Evolutionary conservation across 2,329 filamentous ascomycete species (phyloP), one percentile per base, ranked within the genome.

Genomic region (Pestalotiopsis sp.): DNA sequence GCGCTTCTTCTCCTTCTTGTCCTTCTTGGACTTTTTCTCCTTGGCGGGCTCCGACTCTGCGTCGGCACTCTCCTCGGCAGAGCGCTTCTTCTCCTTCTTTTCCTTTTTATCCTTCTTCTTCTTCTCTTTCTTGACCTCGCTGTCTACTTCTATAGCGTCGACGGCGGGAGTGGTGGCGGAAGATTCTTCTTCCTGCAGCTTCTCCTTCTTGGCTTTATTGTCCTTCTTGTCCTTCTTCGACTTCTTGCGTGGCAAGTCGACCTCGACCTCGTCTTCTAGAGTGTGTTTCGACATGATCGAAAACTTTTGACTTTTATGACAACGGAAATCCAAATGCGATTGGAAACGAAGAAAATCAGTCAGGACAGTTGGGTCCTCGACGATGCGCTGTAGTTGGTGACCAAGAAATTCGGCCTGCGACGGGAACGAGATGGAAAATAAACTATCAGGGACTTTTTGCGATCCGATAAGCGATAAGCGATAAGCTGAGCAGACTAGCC

Each of bases 171-270:
- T 66, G 30, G 68, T 72, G n/a, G 52, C 59, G n/a, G 44, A 44
- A 26, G 63, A 44, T 11, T 60, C 68, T 9, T 48, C 48, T 13
- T 67, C 61, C 9, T 39, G 65, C 7, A 65, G 70, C 61, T 76
- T 74, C 48, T 74, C 74, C 20, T 68, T 65, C 71, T 77, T 77
- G 68, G 69, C 69, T 72, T 79, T 78, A 70, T 75, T 78, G 30
- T 77, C 74, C 71, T 81, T 80, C 73, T 75, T 78, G 26, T 77
- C 74, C 71, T 81, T 80, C 73, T 81, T 80, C 24, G 80, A 79
- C 74, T 81, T 82, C 73, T 83, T 82, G 65, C 75, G 75, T 39
- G 76, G 70, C 14, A 77, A 52, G n/a, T 69, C 68, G 10, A 70
- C 73, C 58, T 75, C 72, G 66, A 74, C 73, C 20, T 76, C 76